Percentiles rank a stretch among this genome's conserved stretches.
Conservation (phyloP, 2,329 filamentous ascomycete species). For the Xylaria multiplex region DNA sequence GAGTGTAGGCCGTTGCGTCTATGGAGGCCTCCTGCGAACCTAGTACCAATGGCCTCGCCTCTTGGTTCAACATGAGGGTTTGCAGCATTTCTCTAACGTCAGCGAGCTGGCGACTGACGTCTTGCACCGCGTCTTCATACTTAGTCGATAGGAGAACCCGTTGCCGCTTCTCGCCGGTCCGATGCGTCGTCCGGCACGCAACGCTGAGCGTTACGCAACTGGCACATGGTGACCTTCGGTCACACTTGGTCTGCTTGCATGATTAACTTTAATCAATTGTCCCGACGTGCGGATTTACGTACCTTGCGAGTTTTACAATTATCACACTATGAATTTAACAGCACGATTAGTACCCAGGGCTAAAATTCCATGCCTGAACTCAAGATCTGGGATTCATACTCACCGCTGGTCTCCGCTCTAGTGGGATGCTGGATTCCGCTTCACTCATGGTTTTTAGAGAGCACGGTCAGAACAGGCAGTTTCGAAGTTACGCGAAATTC, state of each 20-base stretch:
- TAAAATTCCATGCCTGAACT: background rate
- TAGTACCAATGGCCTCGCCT: slow-evolving; percentile 4
- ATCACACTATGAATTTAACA: slow-evolving; percentile 41
- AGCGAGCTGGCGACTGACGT: slow-evolving; percentile 44
- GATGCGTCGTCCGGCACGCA: slow-evolving; percentile 42
- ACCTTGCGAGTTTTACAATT: slow-evolving; percentile 46
- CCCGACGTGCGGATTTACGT: background rate
- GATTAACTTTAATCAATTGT: slow-evolving; percentile 3
- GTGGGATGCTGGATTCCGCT: slow-evolving; percentile 34
- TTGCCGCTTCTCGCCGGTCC: slow-evolving; percentile 46
- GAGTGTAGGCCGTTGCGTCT: slow-evolving; percentile 34
- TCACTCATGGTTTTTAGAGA: slow-evolving; percentile 37
- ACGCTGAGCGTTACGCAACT: slow-evolving; percentile 47
- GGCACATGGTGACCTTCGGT: slow-evolving; percentile 45
- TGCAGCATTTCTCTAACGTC: slow-evolving; percentile 46
- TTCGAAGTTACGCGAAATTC: background rate
- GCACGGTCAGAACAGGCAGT: background rate
- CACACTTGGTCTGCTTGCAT: slow-evolving; percentile 45
- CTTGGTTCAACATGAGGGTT: slow-evolving; percentile 35
- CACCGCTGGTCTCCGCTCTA: slow-evolving; percentile 44
- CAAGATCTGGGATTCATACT: slow-evolving; percentile 31
- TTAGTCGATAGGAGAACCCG: slow-evolving; percentile 47
- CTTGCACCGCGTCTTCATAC: slow-evolving; percentile 48
- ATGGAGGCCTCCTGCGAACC: slow-evolving; percentile 5
- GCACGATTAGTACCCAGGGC: background rate